Conservation (phyloP, 768 basidiomycete genomes). For the Lactarius sanguifluus region DNA sequence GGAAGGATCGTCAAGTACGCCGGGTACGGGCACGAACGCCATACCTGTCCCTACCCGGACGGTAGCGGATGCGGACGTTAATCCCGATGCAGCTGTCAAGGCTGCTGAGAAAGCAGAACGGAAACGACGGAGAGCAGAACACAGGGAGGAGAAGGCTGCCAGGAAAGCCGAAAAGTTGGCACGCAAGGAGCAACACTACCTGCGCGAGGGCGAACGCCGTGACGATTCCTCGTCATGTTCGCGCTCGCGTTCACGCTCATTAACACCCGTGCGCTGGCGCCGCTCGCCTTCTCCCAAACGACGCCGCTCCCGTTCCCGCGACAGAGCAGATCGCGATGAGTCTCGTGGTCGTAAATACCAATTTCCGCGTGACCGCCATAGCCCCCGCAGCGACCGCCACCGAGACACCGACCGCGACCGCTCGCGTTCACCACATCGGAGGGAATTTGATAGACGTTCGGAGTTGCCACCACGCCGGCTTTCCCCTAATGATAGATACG, state of each 20-base stretch:
- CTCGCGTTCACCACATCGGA: constrained; percentile 31
- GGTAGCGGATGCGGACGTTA: constrained; percentile 17
- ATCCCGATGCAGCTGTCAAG: constrained; percentile 29
- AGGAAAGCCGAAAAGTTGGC: constrained; percentile 50
- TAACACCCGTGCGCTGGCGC: constrained; percentile 12
- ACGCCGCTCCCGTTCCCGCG: constrained; percentile 12
- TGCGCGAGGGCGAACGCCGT: constrained; percentile 19
- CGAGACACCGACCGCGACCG: constrained; percentile 13
- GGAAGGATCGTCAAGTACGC: constrained; percentile 22
- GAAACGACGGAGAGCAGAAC: constrained; percentile 46
- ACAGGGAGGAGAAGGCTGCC: constrained; percentile 60
- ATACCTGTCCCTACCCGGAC: constrained; percentile 30
- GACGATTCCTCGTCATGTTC: constrained; percentile 37
- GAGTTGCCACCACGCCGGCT: background rate
- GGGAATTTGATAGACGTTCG: constrained; percentile 20
- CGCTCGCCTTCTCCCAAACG: constrained; percentile 21
- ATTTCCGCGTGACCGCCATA: constrained; percentile 28
- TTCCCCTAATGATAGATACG: constrained; percentile 34
- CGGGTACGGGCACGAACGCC: constrained; percentile 37
- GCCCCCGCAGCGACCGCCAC: constrained; percentile 24
- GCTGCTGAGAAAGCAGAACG: constrained; percentile 38
- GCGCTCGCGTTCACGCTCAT: constrained; percentile 44
- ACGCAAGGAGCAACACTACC: constrained; percentile 25
- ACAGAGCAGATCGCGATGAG: constrained; percentile 8
- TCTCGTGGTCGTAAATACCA: constrained; percentile 2